A percentile compares a stretch with the other conserved stretches of the same genome.
Conservation (phyloP, 208 protist genomes). For the Leishmania amazonensis region DNA sequence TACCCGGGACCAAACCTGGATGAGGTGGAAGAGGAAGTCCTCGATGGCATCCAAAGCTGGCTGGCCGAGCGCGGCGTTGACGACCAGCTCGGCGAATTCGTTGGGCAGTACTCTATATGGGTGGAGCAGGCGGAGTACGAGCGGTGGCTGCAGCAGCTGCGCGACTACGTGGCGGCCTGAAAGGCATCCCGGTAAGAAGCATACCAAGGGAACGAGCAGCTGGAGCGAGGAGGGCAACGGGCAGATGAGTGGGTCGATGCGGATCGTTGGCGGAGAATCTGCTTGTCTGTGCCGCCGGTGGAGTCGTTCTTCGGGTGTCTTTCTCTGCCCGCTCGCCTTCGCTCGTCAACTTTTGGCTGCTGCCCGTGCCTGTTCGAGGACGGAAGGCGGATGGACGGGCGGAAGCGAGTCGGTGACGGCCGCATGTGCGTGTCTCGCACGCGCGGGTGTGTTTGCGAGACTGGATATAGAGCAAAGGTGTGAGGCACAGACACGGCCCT, state of each 20-base stretch:
- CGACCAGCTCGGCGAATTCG: slow-evolving; percentile 82
- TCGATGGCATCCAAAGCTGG: slow-evolving; percentile 80
- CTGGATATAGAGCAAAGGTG: too few species aligned
- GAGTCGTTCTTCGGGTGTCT: neutral
- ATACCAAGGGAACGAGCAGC: neutral
- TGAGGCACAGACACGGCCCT: too few species aligned
- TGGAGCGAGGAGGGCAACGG: neutral
- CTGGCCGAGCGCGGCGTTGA: slow-evolving; percentile 82
- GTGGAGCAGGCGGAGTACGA: slow-evolving; percentile 90
- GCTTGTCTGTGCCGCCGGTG: neutral
- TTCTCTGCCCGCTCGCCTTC: neutral
- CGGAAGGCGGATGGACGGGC: neutral
- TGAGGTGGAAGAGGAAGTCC: slow-evolving; percentile 81
- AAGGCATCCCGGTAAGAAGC: neutral
- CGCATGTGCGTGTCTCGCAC: too few species aligned
- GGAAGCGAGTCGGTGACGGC: too few species aligned
- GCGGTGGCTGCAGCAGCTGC: slow-evolving; percentile 79
- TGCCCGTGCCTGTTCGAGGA: neutral
- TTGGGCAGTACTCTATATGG: slow-evolving; percentile 81
- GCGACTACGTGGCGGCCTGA: slow-evolving; percentile 83
- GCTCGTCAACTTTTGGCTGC: neutral
- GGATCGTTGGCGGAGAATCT: neutral
- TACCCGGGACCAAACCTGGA: slow-evolving; percentile 79
- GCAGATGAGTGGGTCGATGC: neutral
- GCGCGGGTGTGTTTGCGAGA: too few species aligned